Evolutionary conservation across 495 filamentous ascomycete genomes (phyloP).

Genomic region (Aspergillus nanangensis): DNA sequence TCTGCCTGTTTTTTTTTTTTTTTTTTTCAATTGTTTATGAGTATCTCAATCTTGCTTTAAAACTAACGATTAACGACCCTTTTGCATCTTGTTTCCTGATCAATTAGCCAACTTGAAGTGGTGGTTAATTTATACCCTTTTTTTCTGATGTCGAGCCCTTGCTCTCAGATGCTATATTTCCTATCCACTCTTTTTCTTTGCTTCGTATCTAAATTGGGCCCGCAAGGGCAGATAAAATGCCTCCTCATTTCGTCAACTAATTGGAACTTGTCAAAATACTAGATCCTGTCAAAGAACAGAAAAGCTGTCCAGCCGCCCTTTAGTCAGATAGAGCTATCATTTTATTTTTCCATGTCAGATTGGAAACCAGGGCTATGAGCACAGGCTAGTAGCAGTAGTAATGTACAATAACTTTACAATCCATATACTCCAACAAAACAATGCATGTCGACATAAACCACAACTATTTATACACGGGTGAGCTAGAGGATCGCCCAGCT

Average conservation of each 20-base stretch:
- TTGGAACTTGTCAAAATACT: neutral
- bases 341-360: too few relatives aligned
- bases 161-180: neutral
- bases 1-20: too few relatives aligned
- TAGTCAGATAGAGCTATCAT: neutral
- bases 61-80: conserved; percentile 10
- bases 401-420: too few relatives aligned
- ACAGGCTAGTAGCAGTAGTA: too few relatives aligned
- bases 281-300: neutral
- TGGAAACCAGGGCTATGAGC: too few relatives aligned
- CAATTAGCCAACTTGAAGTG: conserved; percentile 1
- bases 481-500: neutral
- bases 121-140: conserved; percentile 16
- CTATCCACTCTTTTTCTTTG: conserved; percentile 3
- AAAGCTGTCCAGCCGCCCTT: neutral
- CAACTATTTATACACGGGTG: too few relatives aligned
- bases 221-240: conserved; percentile 13
- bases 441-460: too few relatives aligned
- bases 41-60: conserved; percentile 1
- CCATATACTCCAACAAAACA: too few relatives aligned
- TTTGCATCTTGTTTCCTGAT: conserved; percentile 1
- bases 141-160: neutral
- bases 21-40: conserved; percentile 2
- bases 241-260: neutral
- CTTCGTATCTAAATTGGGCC: conserved; percentile 11